Conservation (phyloP, 176 grass and related monocot genomes). For the Phyllostachys edulis region DNA sequence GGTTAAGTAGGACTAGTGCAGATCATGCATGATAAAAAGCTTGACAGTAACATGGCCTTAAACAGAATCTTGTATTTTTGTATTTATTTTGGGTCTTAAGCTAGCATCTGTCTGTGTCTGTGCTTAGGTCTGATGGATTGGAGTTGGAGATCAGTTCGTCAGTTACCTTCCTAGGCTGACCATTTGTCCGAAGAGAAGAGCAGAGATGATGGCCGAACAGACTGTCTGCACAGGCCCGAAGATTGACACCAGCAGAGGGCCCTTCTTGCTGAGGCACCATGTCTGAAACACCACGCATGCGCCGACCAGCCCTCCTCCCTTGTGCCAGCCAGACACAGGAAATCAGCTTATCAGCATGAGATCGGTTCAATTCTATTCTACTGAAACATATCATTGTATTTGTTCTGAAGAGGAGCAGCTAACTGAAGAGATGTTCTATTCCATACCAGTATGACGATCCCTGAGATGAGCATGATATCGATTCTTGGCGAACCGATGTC, state of each 20-base stretch:
- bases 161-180: constrained; percentile 46
- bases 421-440: not conserved
- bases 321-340: too few relatives aligned
- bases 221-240: constrained; percentile 67
- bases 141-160: not conserved
- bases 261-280: constrained; percentile 60
- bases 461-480: not conserved
- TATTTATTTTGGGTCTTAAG: too few relatives aligned
- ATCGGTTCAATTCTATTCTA: too few relatives aligned
- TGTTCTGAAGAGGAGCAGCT: not conserved
- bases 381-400: not conserved
- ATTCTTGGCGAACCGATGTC: constrained; percentile 28
- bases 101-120: too few relatives aligned
- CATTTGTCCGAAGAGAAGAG: constrained; percentile 39
- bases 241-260: constrained; percentile 59
- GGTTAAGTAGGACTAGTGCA: too few relatives aligned
- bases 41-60: too few relatives aligned
- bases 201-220: constrained; percentile 45
- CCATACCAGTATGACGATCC: constrained; percentile 45
- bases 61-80: too few relatives aligned
- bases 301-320: constrained; percentile 39
- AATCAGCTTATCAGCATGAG: too few relatives aligned
- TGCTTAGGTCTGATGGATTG: too few relatives aligned
- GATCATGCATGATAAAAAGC: too few relatives aligned
- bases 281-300: constrained; percentile 45